A percentile compares a stretch with the other conserved stretches of the same genome.
Conservation (phyloP, 2,329 filamentous ascomycete species). For the Rhynchosporium secalis region DNA sequence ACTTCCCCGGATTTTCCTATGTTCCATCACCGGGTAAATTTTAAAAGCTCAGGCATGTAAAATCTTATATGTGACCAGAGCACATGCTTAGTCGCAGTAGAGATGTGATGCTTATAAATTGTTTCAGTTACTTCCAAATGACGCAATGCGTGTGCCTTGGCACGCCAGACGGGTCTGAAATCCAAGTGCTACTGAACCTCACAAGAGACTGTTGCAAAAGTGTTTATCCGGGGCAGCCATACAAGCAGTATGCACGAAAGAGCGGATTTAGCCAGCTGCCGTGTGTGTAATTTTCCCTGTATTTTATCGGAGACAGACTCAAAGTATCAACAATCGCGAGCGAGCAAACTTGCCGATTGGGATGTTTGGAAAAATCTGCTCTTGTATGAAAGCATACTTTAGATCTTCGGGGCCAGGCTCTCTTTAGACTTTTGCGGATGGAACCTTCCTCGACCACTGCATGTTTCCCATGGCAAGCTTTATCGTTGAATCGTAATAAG, state of each 20-base stretch:
- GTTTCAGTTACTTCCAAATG: too few relatives aligned
- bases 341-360: not conserved
- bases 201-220: not conserved
- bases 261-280: slow-evolving; percentile 3
- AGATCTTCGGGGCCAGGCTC: not conserved
- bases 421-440: slow-evolving; percentile 1
- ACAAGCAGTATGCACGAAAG: not conserved
- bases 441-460: slow-evolving; percentile 6
- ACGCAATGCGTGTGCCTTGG: too few relatives aligned
- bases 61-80: too few relatives aligned
- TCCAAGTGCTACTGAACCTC: not conserved
- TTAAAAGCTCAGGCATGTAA: too few relatives aligned
- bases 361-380: not conserved
- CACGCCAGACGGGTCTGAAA: too few relatives aligned
- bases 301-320: slow-evolving; percentile 1
- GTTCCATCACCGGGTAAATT: not conserved
- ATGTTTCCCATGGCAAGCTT: not conserved
- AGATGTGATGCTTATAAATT: too few relatives aligned
- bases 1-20: slow-evolving; percentile 10
- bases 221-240: not conserved
- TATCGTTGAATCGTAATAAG: not conserved
- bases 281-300: not conserved
- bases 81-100: too few relatives aligned
- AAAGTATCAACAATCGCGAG: not conserved
- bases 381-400: not conserved